phyloP scores from a whole-genome alignment of 176 grass and related monocot species.

The Tillandsia fasciculata region DNA sequence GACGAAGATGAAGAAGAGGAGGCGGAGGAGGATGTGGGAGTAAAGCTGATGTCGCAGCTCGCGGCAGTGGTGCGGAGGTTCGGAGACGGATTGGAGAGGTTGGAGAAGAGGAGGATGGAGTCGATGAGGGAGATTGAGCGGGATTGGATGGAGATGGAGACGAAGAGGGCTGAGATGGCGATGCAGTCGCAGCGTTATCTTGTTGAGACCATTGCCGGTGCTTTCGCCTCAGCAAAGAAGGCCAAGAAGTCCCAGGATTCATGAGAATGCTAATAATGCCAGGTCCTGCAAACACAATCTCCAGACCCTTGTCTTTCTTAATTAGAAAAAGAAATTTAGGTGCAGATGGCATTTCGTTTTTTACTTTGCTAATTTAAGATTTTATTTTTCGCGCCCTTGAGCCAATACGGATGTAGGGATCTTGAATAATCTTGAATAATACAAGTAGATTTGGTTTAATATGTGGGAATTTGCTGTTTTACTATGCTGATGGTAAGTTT shows the following conservation, averaged over 20 bases:
- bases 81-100: constrained; percentile 41
- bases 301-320: constrained; percentile 1
- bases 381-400: neutral
- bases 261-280: constrained; percentile 2
- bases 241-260: constrained; percentile 40
- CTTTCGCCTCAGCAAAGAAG: constrained; percentile 45
- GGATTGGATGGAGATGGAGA: constrained; percentile 69
- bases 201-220: constrained; percentile 25
- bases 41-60: constrained; percentile 15
- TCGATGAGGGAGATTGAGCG: constrained; percentile 65
- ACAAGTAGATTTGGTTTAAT: neutral
- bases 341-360: neutral
- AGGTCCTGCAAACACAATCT: constrained; percentile 12
- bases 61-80: constrained; percentile 49
- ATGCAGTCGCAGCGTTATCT: constrained; percentile 53
- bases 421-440: neutral
- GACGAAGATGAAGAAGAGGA: constrained; percentile 26
- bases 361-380: neutral
- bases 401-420: neutral
- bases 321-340: neutral
- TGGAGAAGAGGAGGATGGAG: constrained; percentile 77
- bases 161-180: constrained; percentile 49
- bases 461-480: neutral
- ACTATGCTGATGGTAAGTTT: neutral
- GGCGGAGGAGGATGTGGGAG: neutral